phyloP scores from a whole-genome alignment of 805 yeast species.

The Spathaspora passalidarum region DNA sequence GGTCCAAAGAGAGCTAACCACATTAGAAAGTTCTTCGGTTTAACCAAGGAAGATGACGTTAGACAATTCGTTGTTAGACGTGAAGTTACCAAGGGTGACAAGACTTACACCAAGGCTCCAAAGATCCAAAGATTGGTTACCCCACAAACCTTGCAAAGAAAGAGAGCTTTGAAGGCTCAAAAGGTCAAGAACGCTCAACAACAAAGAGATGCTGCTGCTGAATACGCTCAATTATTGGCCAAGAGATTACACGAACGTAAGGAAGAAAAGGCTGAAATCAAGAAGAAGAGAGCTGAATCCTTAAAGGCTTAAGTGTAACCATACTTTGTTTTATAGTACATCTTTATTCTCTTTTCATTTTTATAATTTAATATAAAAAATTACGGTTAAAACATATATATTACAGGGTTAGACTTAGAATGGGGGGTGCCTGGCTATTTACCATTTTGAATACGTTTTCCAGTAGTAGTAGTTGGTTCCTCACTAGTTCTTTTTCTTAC shows the following conservation, averaged over 20 bases:
- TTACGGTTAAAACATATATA: background rate
- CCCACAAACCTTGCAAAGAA: conserved; percentile 98
- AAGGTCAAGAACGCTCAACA: conserved; percentile 97
- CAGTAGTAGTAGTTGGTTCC: background rate
- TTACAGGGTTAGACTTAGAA: background rate
- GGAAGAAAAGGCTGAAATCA: conserved; percentile 97
- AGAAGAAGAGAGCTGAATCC: conserved; percentile 99
- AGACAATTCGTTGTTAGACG: conserved; percentile 93
- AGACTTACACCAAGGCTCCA: conserved; percentile 99
- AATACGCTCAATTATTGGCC: conserved; percentile 98
- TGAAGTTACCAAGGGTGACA: conserved; percentile 96
- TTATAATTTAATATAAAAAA: conserved; percentile 7
- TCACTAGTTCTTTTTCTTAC: conserved; percentile 23
- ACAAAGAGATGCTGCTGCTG: conserved; percentile 99
- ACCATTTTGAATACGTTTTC: background rate
- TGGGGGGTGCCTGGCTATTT: too few species aligned
- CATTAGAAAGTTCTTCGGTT: conserved; percentile 99
- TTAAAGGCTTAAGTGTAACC: conserved; percentile 68
- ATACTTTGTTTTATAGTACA: conserved; percentile 10
- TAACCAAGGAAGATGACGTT: conserved; percentile 89
- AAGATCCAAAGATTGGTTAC: conserved; percentile 99
- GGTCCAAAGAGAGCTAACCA: conserved; percentile 99
- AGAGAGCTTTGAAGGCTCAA: conserved; percentile 92
- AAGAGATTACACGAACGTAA: conserved; percentile 97
- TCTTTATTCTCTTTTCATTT: conserved; percentile 3